Percentiles rank a stretch among this genome's conserved stretches.
Conservation (phyloP, 805 yeast genomes). For the Grigorovia transvaalensis region DNA sequence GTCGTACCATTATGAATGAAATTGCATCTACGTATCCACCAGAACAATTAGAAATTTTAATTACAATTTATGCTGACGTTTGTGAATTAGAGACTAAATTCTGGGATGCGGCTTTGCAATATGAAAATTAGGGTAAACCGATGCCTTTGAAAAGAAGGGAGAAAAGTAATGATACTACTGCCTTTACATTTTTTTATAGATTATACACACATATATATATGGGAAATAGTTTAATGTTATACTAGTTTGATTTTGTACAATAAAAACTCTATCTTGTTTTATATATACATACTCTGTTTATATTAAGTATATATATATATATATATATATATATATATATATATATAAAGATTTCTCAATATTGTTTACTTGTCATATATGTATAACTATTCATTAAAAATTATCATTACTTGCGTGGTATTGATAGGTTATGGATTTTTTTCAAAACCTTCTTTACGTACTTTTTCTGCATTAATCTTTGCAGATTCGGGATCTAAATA, state of each 20-base stretch:
- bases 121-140: slow-evolving; percentile 1
- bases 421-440: slow-evolving; percentile 17
- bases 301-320: too few relatives aligned
- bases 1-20: slow-evolving; percentile 38
- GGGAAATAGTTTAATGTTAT: too few relatives aligned
- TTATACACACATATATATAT: too few relatives aligned
- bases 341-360: too few relatives aligned
- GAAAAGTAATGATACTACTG: too few relatives aligned
- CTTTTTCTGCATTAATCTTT: slow-evolving; percentile 66
- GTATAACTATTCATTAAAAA: background rate
- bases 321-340: too few relatives aligned
- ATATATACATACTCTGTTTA: background rate
- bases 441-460: slow-evolving; percentile 61
- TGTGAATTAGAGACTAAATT: slow-evolving; percentile 52
- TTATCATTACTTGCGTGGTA: background rate
- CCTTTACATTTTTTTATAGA: too few relatives aligned
- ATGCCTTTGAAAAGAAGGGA: background rate
- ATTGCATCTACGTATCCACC: slow-evolving; percentile 33
- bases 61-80: slow-evolving; percentile 50
- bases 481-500: slow-evolving; percentile 78
- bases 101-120: slow-evolving; percentile 46
- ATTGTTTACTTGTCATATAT: too few relatives aligned
- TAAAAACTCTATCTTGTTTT: too few relatives aligned
- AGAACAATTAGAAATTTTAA: slow-evolving; percentile 40
- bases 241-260: too few relatives aligned